These are phyloP conservation scores for Myxozyma lipomycoides DNA, from an alignment of 805 yeast species.

Conservation along the genomic window DNA sequence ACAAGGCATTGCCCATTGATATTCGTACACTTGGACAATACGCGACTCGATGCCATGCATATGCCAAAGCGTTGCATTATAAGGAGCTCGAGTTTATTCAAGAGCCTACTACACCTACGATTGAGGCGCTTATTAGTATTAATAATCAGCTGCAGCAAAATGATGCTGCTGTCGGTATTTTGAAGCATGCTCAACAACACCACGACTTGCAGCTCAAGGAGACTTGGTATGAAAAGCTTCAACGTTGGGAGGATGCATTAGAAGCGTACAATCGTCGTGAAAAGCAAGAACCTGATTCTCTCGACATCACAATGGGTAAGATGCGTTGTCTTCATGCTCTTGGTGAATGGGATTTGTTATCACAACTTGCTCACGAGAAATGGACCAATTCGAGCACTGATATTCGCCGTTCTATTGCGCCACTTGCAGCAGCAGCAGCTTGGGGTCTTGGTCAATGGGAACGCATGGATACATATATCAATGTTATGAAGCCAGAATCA, in stretches of 20 bases:
- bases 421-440: conserved; percentile 97
- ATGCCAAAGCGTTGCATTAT: conserved; percentile 94
- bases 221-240: conserved; percentile 95
- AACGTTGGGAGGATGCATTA: conserved; percentile 97
- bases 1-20: conserved; percentile 85
- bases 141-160: conserved; percentile 94
- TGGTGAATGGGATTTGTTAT: conserved; percentile 97
- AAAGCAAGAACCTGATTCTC: conserved; percentile 49
- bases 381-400: conserved; percentile 77
- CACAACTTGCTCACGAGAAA: conserved; percentile 77
- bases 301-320: conserved; percentile 93
- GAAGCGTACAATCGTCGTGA: conserved; percentile 83
- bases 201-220: conserved; percentile 76
- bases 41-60: conserved; percentile 94
- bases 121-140: conserved; percentile 85
- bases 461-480: conserved; percentile 83
- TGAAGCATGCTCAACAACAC: conserved; percentile 89
- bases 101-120: conserved; percentile 86
- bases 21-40: conserved; percentile 86
- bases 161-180: conserved; percentile 95
- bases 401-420: conserved; percentile 79
- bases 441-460: conserved; percentile 99
- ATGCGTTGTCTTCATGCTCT: conserved; percentile 96
- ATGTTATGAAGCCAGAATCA: conserved; percentile 84
- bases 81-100: conserved; percentile 92